Conservation (phyloP, 139 green algal species). For the Chlorella sp. region DNA sequence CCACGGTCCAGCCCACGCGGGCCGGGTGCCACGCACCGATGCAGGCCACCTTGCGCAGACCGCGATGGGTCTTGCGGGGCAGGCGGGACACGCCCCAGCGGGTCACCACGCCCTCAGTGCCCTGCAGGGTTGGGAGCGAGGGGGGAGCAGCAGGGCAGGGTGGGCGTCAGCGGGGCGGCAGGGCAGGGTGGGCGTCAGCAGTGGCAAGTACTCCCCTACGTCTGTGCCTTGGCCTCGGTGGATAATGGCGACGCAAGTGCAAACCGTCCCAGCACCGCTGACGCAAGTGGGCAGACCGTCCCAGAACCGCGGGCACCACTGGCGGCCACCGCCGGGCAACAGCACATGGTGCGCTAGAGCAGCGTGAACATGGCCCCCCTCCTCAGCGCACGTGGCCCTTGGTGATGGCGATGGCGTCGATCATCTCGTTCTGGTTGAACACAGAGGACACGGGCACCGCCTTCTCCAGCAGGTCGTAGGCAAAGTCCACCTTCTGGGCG, state of each 20-base stretch:
- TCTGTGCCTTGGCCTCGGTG: too few relatives aligned
- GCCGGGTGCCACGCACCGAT: slow-evolving; percentile 99
- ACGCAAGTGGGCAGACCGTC: too few relatives aligned
- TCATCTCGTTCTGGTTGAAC: slow-evolving; percentile 97
- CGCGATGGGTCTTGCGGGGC: slow-evolving; percentile 99
- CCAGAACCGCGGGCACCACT: too few relatives aligned
- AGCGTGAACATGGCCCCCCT: too few relatives aligned
- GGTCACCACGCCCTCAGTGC: slow-evolving; percentile 97
- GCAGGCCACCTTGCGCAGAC: slow-evolving; percentile 99
- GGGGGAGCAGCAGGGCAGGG: too few relatives aligned
- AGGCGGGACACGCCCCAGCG: slow-evolving; percentile 98
- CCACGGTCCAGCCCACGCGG: slow-evolving; percentile 96
- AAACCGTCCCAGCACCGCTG: too few relatives aligned
- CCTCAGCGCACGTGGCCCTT: slow-evolving; percentile 77
- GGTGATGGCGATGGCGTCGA: slow-evolving; percentile 99
- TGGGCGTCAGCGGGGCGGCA: too few relatives aligned
- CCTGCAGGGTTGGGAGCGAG: slow-evolving; percentile 23
- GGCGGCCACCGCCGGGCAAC: too few relatives aligned
- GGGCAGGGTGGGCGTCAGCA: too few relatives aligned
- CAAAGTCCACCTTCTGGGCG: slow-evolving; percentile 98
- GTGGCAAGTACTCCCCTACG: too few relatives aligned
- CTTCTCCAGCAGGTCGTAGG: slow-evolving; percentile 95
- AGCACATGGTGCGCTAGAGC: too few relatives aligned
- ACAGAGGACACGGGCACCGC: slow-evolving; percentile 82
- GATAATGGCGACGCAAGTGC: too few relatives aligned